Conservation (phyloP, 352 stramenopile species). For the Phytophthora tentaculata region DNA sequence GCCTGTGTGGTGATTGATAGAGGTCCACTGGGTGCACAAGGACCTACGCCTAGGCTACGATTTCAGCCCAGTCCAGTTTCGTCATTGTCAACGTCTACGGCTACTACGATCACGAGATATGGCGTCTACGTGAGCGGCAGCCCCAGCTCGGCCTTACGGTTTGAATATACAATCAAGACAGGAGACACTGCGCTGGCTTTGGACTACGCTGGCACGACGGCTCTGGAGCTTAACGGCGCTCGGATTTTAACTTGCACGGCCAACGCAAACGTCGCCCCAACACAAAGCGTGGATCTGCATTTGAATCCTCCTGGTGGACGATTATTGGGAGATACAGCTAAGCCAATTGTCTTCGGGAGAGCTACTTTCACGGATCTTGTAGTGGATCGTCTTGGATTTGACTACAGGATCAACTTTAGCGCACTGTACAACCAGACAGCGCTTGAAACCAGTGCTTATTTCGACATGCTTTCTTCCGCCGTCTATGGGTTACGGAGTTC, state of each 20-base stretch:
- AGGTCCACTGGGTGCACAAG: constrained; percentile 29
- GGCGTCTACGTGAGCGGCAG: constrained; percentile 65
- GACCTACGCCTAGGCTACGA: constrained; percentile 47
- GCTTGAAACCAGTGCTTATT: constrained; percentile 56
- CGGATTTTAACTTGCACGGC: constrained; percentile 74
- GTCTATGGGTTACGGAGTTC: constrained; percentile 70
- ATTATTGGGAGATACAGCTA: constrained; percentile 46
- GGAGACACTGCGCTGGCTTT: constrained; percentile 68
- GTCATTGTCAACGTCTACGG: constrained; percentile 26
- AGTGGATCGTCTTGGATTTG: constrained; percentile 73
- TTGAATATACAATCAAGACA: constrained; percentile 79
- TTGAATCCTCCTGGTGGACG: constrained; percentile 76
- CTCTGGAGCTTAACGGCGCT: constrained; percentile 70
- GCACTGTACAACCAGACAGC: constrained; percentile 46
- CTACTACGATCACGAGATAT: constrained; percentile 62
- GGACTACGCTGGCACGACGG: constrained; percentile 66
- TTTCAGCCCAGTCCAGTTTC: constrained; percentile 58
- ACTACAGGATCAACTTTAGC: constrained; percentile 71
- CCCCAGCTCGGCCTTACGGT: constrained; percentile 53
- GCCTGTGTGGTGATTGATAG: constrained; percentile 61
- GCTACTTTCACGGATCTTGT: constrained; percentile 74
- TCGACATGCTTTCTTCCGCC: constrained; percentile 78
- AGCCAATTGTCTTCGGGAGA: constrained; percentile 64
- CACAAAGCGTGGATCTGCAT: constrained; percentile 71
- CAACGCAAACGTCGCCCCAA: constrained; percentile 32